Conservation (phyloP, 805 yeast genomes). For the Metschnikowia similis region DNA sequence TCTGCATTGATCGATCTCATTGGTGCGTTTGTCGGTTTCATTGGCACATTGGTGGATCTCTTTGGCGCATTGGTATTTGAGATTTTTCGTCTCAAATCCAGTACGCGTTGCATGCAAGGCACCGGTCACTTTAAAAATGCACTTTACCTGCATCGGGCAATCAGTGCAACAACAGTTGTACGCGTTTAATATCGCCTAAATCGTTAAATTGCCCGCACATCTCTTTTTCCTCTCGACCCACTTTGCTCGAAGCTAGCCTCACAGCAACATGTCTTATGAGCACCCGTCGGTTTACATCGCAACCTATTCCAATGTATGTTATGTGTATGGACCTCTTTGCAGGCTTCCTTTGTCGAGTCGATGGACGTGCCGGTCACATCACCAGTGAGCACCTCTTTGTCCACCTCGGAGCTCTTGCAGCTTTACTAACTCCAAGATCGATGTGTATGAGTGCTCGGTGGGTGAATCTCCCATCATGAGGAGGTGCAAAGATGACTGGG, state of each 20-base stretch:
- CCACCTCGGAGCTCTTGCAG: not conserved
- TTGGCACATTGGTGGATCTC: no score
- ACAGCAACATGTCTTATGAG: constrained; percentile 23
- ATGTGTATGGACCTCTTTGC: not conserved
- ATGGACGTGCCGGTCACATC: not conserved
- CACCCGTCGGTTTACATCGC: constrained; percentile 42
- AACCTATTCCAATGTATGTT: constrained; percentile 43
- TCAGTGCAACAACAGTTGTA: constrained; percentile 9
- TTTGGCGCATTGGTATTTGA: not conserved
- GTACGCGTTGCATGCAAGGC: constrained; percentile 1
- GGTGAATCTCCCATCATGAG: constrained; percentile 82
- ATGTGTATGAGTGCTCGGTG: constrained; percentile 69
- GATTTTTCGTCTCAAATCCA: not conserved
- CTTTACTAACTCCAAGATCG: constrained; percentile 27
- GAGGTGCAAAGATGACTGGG: constrained; percentile 88
- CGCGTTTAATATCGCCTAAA: constrained; percentile 17
- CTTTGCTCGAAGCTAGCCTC: constrained; percentile 5
- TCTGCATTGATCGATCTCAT: no score
- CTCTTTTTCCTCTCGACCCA: constrained; percentile 12
- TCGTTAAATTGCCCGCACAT: constrained; percentile 19
- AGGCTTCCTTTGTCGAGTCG: not conserved
- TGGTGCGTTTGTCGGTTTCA: no score
- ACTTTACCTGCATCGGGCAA: constrained; percentile 7
- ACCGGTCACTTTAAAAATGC: constrained; percentile 1
- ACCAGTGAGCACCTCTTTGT: not conserved